Evolutionary conservation across 805 yeast species (phyloP).

Genomic region (Komagataella pseudopastoris): DNA sequence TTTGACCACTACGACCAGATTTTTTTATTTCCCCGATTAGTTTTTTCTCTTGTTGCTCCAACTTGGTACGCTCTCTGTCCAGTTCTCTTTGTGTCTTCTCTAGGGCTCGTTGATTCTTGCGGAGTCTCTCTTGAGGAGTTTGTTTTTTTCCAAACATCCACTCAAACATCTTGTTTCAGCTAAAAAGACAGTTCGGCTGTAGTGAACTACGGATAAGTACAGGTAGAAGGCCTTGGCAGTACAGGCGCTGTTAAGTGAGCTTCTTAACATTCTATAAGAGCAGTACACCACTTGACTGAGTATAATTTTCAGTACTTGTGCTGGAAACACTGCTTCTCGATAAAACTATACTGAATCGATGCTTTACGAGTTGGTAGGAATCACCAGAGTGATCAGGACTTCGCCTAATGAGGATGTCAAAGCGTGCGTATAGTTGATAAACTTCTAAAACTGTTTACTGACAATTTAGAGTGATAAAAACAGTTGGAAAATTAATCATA

Average conservation of each 20-base stretch:
- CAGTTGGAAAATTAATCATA: slow-evolving; percentile 72
- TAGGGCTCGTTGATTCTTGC: slow-evolving; percentile 90
- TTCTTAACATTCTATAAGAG: background rate
- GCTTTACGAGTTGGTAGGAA: slow-evolving; percentile 86
- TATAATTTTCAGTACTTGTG: background rate
- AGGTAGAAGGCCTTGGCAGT: too few species aligned
- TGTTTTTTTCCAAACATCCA: slow-evolving; percentile 93
- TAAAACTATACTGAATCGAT: slow-evolving; percentile 19
- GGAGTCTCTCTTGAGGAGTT: slow-evolving; percentile 89
- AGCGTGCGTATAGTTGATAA: slow-evolving; percentile 21
- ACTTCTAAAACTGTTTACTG: slow-evolving; percentile 17
- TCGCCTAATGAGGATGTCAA: slow-evolving; percentile 47
- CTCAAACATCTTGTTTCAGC: slow-evolving; percentile 35
- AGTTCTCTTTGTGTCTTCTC: slow-evolving; percentile 92
- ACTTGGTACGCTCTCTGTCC: slow-evolving; percentile 72
- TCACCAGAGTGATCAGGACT: slow-evolving; percentile 62
- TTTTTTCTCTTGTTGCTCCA: slow-evolving; percentile 88
- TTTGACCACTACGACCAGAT: slow-evolving; percentile 82
- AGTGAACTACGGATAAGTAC: background rate
- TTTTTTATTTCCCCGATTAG: slow-evolving; percentile 76
- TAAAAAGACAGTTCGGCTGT: background rate
- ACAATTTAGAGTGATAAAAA: slow-evolving; percentile 15
- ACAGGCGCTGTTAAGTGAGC: too few species aligned
- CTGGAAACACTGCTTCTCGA: background rate
- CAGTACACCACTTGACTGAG: background rate